Evolutionary conservation across 768 basidiomycete genomes (phyloP).

Genomic region (Sporobolomyces pararoseus): DNA sequence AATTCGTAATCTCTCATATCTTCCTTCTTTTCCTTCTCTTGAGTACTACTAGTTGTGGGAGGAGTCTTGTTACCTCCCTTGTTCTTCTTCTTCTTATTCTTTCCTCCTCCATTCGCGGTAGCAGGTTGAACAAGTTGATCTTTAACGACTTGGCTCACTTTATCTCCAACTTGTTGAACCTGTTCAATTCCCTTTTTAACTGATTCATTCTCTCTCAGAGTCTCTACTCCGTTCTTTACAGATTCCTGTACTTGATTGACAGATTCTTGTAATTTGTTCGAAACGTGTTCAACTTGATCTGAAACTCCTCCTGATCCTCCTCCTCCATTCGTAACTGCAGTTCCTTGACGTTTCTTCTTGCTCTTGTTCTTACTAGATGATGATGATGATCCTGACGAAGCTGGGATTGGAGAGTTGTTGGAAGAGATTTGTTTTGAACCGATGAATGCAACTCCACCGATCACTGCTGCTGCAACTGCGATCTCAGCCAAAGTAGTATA

Average conservation of each 20-base stretch:
- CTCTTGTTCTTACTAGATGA: constrained; percentile 13
- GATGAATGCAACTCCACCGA: constrained; percentile 28
- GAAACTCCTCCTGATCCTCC: not conserved
- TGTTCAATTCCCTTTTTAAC: not conserved
- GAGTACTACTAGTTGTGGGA: not conserved
- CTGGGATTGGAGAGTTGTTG: not conserved
- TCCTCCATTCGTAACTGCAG: too few species aligned
- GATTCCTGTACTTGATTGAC: not conserved
- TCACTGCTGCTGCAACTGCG: constrained; percentile 22
- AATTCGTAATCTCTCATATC: constrained; percentile 34
- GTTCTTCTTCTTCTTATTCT: constrained; percentile 29
- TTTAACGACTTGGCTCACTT: not conserved
- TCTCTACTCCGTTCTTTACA: not conserved
- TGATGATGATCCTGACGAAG: not conserved
- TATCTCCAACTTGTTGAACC: not conserved
- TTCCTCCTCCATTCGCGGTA: not conserved
- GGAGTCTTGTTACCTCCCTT: constrained; percentile 27
- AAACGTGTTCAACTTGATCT: not conserved
- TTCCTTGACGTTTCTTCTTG: constrained; percentile 31
- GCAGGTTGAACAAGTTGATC: not conserved
- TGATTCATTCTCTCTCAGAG: not conserved
- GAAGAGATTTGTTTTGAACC: not conserved
- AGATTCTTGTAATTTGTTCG: not conserved
- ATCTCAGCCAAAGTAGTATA: constrained; percentile 33
- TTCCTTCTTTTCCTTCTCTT: not conserved